These are phyloP conservation scores for Saturnispora quitensis DNA, from an alignment of 805 yeast species.

Conservation along the genomic window DNA sequence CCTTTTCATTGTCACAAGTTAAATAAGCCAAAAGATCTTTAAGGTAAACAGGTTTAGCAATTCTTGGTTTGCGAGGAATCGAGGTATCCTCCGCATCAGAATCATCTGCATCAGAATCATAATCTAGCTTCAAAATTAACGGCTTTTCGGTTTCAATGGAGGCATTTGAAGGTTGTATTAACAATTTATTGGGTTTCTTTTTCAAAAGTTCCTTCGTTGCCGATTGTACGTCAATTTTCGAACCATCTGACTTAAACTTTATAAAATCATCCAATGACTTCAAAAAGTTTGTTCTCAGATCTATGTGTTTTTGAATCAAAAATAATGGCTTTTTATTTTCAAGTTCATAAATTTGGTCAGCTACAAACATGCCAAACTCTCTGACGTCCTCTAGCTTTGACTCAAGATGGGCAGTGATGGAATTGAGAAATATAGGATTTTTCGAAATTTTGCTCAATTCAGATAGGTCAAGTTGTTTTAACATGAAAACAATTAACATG, in stretches of 20 bases:
- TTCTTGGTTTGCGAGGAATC: conserved; percentile 26
- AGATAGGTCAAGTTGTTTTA: conserved; percentile 18
- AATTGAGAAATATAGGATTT: conserved; percentile 34
- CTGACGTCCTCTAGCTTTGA: conserved; percentile 39
- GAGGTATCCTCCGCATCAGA: conserved; percentile 45
- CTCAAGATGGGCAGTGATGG: conserved; percentile 46
- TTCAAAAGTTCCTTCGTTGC: conserved; percentile 6
- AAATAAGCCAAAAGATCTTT: conserved; percentile 60
- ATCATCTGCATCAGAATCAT: conserved; percentile 29
- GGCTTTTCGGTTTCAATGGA: conserved; percentile 4
- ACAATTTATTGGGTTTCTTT: background rate
- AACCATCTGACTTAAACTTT: background rate
- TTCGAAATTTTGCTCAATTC: conserved; percentile 27
- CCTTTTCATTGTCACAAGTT: conserved; percentile 33
- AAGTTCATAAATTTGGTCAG: conserved; percentile 37
- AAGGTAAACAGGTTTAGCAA: conserved; percentile 54
- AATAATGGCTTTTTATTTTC: conserved; percentile 26
- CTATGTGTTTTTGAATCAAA: conserved; percentile 18
- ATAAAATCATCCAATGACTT: background rate
- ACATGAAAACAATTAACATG: conserved; percentile 34
- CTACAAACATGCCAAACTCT: conserved; percentile 47
- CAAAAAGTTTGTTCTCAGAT: conserved; percentile 13
- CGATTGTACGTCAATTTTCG: conserved; percentile 1
- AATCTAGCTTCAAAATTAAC: conserved; percentile 10
- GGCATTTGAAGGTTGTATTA: background rate